phyloP scores from a whole-genome alignment of 73 alveolate genomes.

The Durusdinium trenchii region DNA sequence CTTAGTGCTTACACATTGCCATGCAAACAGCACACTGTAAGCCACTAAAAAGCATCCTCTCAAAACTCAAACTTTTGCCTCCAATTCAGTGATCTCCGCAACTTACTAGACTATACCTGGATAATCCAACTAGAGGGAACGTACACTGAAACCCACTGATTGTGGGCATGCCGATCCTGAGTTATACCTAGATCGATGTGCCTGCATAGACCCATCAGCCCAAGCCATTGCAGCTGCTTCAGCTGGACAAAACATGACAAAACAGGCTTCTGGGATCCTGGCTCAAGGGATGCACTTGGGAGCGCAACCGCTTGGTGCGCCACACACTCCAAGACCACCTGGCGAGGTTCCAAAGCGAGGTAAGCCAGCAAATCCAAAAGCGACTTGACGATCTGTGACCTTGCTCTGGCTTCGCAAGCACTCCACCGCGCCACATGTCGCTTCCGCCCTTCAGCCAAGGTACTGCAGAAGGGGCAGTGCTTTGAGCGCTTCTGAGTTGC shows the following conservation, averaged over 20 bases:
- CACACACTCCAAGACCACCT: conserved; percentile 39
- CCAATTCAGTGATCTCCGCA: too few relatives aligned
- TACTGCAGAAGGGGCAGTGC: conserved; percentile 16
- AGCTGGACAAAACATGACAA: not conserved
- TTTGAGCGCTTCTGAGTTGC: not conserved
- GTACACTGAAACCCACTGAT: too few relatives aligned
- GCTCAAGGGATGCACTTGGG: not conserved
- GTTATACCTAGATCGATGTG: too few relatives aligned
- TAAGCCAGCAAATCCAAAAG: not conserved
- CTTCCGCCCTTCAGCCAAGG: not conserved
- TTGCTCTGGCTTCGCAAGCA: not conserved
- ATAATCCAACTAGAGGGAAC: too few relatives aligned
- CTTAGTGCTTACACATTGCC: not conserved
- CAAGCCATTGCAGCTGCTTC: not conserved
- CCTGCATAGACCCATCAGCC: not conserved
- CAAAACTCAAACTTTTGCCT: too few relatives aligned
- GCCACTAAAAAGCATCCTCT: not conserved
- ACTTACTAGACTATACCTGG: too few relatives aligned
- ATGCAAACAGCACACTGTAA: not conserved
- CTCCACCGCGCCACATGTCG: not conserved
- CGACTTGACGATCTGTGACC: not conserved
- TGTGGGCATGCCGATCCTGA: too few relatives aligned
- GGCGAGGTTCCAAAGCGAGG: not conserved
- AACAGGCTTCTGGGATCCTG: not conserved
- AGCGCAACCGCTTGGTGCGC: not conserved